A percentile compares a stretch with the other conserved stretches of the same genome.
phyloP scores from a whole-genome alignment of 352 stramenopile species.

The Phytophthora tubulina region DNA sequence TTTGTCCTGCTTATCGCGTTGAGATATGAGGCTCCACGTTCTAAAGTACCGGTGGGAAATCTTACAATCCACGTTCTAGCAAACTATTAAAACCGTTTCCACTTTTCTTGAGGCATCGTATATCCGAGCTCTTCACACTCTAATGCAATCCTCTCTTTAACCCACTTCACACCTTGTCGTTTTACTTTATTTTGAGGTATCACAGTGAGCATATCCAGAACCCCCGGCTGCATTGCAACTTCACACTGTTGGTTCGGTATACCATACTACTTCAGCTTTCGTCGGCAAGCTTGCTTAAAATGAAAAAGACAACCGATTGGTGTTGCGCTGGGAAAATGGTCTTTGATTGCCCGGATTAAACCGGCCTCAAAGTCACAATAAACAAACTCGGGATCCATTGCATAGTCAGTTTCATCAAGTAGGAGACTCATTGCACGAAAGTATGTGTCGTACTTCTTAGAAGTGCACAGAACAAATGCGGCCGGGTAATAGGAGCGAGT shows the following conservation, averaged over 20 bases:
- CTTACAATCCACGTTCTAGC: not conserved
- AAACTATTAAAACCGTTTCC: constrained; percentile 4
- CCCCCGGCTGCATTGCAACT: not conserved
- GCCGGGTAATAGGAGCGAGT: not conserved
- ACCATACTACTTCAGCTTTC: not conserved
- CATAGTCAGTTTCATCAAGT: not conserved
- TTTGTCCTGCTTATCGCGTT: not conserved
- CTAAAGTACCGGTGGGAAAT: not conserved
- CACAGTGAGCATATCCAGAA: constrained; percentile 5
- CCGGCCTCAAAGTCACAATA: constrained; percentile 19
- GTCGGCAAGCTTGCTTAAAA: constrained; percentile 8
- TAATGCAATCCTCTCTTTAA: not conserved
- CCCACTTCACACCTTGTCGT: not conserved
- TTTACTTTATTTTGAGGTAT: not conserved
- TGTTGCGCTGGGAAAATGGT: not conserved
- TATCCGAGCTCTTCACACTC: not conserved
- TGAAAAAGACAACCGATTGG: constrained; percentile 6
- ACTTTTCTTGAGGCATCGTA: not conserved
- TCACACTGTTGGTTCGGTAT: not conserved
- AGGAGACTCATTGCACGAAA: not conserved
- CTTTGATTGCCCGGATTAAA: not conserved
- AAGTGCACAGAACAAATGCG: constrained; percentile 9
- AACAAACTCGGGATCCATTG: constrained; percentile 11
- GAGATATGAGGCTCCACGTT: not conserved
- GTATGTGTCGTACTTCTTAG: not conserved